phyloP scores from a whole-genome alignment of 768 basidiomycete species.

The Boletus reticuloceps region DNA sequence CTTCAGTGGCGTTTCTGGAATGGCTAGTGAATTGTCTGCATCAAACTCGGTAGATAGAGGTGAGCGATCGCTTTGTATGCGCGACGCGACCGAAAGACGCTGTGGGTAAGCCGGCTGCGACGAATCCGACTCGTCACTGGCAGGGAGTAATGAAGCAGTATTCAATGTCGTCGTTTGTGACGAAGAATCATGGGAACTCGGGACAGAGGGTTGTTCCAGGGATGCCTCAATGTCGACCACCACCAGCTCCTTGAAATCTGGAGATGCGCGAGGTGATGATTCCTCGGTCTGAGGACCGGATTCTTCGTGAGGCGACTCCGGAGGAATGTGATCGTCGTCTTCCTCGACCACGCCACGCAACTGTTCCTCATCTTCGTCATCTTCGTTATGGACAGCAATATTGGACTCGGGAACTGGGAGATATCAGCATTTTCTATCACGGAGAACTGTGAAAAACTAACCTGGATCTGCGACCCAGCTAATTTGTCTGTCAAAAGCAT shows the following conservation, averaged over 20 bases:
- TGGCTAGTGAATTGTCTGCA: constrained; percentile 45
- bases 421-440: constrained; percentile 9
- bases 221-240: constrained; percentile 59
- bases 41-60: constrained; percentile 49
- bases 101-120: constrained; percentile 54
- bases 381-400: constrained; percentile 58
- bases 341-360: constrained; percentile 34
- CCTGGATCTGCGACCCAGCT: constrained; percentile 80
- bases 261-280: constrained; percentile 54
- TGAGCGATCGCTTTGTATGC: constrained; percentile 59
- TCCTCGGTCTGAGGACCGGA: constrained; percentile 48
- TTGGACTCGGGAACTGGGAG: constrained; percentile 55
- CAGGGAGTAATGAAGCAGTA: constrained; percentile 36
- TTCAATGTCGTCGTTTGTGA: constrained; percentile 46
- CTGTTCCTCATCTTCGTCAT: constrained; percentile 45
- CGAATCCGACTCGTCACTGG: constrained; percentile 48
- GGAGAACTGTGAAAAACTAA: constrained; percentile 32
- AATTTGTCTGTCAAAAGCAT: constrained; percentile 51
- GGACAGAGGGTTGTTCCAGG: constrained; percentile 45
- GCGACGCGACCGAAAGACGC: constrained; percentile 61
- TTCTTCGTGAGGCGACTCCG: constrained; percentile 48
- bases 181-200: constrained; percentile 48
- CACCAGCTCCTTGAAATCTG: constrained; percentile 58
- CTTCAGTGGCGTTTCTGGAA: constrained; percentile 49
- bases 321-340: constrained; percentile 52